Evolutionary conservation across 768 basidiomycete species (phyloP), one percentile per base, ranked within the genome.

Genomic region (Podaxis sp.): DNA sequence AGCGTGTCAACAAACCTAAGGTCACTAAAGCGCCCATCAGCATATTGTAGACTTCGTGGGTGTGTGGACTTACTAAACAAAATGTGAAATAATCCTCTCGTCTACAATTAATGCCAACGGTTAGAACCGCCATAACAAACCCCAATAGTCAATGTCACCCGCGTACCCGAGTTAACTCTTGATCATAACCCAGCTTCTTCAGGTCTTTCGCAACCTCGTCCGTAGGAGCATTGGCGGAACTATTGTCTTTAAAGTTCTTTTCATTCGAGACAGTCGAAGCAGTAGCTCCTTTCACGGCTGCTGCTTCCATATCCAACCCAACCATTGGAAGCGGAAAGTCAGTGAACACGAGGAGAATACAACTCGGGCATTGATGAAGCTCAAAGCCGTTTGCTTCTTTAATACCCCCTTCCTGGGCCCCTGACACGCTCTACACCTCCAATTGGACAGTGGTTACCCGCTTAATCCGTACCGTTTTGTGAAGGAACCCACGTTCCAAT

Each of bases 141-240:
- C 37, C 18, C 4, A 37, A 38, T 52, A 65, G 42, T 50, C 4
- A 13, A 40, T 9, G 1, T 3, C 7, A 42, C n/a, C 13, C 27
- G 57, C 71, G n/a, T 64, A 84, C 85, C 62, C 82, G 74, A 1
- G 76, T 75, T 70, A 86, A 73, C 64, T 85, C 82, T 61, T 85
- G 82, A 53, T 74, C 73, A 68, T 86, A 86, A 1, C 84, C 84
- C 52, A 86, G 71, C 59, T 78, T 76, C 67, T 83, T 72, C n/a
- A 83, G 66, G 28, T 73, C 76, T 58, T 76, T 67, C 5, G 63
- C 66, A 25, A 66, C 72, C 23, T 59, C 55, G 44, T 67, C 57
- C n/a, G 61, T 62, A 18, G 37, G 44, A 11, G 28, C 7, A n/a
- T 32, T 25, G 42, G 5, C 18, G 11, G 21, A 13, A 13, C 40